Evolutionary conservation across 345 rosid genomes (phyloP).

Genomic region (Carallia pectinifolia): DNA sequence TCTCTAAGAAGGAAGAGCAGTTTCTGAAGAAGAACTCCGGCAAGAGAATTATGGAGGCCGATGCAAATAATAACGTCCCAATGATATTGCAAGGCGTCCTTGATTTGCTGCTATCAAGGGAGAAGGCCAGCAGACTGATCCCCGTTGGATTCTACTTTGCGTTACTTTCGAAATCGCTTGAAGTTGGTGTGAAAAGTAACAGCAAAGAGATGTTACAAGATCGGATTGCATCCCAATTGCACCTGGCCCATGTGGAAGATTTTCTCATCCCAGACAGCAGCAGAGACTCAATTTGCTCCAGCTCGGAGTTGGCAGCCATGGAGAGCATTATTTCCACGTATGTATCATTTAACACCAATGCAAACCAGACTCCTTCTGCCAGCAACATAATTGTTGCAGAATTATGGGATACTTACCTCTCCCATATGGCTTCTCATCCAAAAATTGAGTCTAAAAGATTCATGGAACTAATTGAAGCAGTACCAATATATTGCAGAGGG

Average conservation of each 20-base stretch:
- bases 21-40: conserved; percentile 41
- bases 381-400: conserved; percentile 49
- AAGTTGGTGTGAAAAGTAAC: conserved; percentile 39
- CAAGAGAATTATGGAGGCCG: conserved; percentile 16
- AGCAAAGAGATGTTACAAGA: conserved; percentile 46
- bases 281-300: conserved; percentile 33
- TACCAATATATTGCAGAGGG: conserved; percentile 56
- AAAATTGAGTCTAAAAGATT: conserved; percentile 44
- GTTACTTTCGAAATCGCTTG: conserved; percentile 48
- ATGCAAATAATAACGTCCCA: conserved; percentile 21
- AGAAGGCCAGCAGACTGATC: conserved; percentile 45
- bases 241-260: conserved; percentile 49
- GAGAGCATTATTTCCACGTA: conserved; percentile 50
- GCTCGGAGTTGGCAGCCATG: conserved; percentile 55
- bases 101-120: conserved; percentile 52
- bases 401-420: conserved; percentile 62
- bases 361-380: conserved; percentile 34
- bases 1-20: conserved; percentile 41
- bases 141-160: conserved; percentile 77
- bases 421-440: conserved; percentile 42
- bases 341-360: conserved; percentile 34
- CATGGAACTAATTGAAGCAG: conserved; percentile 53
- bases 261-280: conserved; percentile 44
- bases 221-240: conserved; percentile 55
- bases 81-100: conserved; percentile 49